Base-by-base conservation (phyloP, 345 rosid species). In the Pistacia vera region DNA sequence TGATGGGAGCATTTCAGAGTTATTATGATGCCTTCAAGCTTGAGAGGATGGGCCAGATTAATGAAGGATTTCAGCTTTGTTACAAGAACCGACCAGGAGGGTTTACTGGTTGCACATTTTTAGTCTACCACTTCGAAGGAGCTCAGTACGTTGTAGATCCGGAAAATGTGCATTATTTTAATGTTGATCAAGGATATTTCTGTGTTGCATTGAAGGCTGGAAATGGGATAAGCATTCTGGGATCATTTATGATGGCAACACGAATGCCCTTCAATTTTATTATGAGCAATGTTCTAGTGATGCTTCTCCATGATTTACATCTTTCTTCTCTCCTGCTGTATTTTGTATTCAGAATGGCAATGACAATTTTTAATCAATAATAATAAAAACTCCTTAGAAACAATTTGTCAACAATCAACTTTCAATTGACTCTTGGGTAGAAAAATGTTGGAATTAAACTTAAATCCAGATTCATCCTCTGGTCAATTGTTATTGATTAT, bases 81-180 rank as follows among this genome's bases (percentile, higher is more conserved):
- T 80, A 79, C 63, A 3, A 48, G 46, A 2, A 3, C n/a, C 41
- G 5, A 38, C 64, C 68, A 4, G 4, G 16, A 0, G 28, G 4
- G 1, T 82, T 72, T 18, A 9, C 30, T 8, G 62, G 63, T 11
- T 72, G 20, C 0, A 70, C 71, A 3, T 0, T 64, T 0, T 17
- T 76, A 68, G 71, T 78, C n/a, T 68, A 72, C 30, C 80, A 76
- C 72, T 72, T 82, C 35, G 63, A 79, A 14, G 80, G 70, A 9
- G 78, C 80, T 35, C 48, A 70, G 1, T 69, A 68, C 30, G 8
- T 1, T 0, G 52, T 79, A 4, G 38, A 52, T 2, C 55, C 61
- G 3, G 1, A 58, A 12, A 14, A 48, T 22, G 68, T 17, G 11
- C 52, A 69, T 66, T 1, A 35, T 20, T 63, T 51, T 8, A 38